Conservation (phyloP, 2,329 filamentous ascomycete species). For the Lasiodiplodia hormozganensis region DNA sequence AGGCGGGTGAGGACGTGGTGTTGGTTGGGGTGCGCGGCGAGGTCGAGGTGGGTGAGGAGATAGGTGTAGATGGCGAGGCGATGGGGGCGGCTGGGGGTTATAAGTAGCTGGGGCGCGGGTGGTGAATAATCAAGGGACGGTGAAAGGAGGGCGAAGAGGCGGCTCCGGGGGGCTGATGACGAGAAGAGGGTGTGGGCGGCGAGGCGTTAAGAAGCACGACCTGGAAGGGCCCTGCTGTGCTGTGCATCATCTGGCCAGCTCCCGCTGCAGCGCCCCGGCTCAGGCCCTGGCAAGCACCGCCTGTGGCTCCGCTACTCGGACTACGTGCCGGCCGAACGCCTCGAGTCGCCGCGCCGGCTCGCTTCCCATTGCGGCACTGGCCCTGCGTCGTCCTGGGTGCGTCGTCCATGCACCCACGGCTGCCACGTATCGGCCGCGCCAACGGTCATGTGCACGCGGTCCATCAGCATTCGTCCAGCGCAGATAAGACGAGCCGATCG, state of each 20-base stretch:
- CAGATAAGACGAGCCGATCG: slow-evolving; percentile 27
- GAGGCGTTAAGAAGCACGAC: slow-evolving; percentile 23
- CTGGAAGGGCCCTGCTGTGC: slow-evolving; percentile 16
- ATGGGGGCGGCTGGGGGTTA: slow-evolving; percentile 20
- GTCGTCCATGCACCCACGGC: slow-evolving; percentile 11
- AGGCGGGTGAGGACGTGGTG: background rate
- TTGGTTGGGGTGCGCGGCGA: background rate
- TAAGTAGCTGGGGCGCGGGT: slow-evolving; percentile 21
- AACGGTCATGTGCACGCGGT: slow-evolving; percentile 16
- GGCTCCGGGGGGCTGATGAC: slow-evolving; percentile 25
- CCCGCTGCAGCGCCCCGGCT: slow-evolving; percentile 14
- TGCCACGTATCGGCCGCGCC: slow-evolving; percentile 24
- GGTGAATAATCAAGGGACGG: slow-evolving; percentile 28
- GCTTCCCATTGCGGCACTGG: slow-evolving; percentile 10
- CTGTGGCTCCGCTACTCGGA: slow-evolving; percentile 21
- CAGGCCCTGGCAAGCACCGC: slow-evolving; percentile 18
- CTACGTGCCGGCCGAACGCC: slow-evolving; percentile 18
- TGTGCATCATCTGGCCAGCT: slow-evolving; percentile 26
- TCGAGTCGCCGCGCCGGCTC: slow-evolving; percentile 16
- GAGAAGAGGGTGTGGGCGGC: slow-evolving; percentile 23
- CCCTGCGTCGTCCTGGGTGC: background rate
- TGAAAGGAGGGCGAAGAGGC: slow-evolving; percentile 25
- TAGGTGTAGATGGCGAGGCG: background rate
- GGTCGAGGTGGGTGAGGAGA: background rate
- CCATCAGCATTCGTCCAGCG: slow-evolving; percentile 15